Percentiles rank a stretch among this genome's conserved stretches.
Conservation (phyloP, 169 alveolate species). For the Eimeria praecox region DNA sequence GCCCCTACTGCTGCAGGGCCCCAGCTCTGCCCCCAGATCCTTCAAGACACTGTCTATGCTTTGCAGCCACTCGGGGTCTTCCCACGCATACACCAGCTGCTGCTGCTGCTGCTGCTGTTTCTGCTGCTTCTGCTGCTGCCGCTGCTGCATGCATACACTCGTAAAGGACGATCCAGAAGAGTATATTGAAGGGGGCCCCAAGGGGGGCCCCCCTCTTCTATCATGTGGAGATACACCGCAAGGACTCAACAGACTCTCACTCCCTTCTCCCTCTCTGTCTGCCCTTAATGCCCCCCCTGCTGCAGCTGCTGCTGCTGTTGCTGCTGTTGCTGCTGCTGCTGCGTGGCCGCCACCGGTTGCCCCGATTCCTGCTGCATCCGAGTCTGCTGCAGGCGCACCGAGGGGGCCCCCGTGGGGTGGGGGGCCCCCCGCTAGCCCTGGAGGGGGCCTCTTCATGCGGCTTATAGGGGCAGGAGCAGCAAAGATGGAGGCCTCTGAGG, state of each 20-base stretch:
- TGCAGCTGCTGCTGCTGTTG: constrained; percentile 48
- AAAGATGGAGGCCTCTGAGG: constrained; percentile 19
- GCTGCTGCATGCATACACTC: background rate
- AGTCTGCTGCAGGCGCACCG: background rate
- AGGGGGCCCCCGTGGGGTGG: background rate
- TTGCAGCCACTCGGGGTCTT: constrained; percentile 16
- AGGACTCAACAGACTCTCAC: background rate
- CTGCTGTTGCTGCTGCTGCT: too few relatives aligned
- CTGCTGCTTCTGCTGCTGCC: background rate
- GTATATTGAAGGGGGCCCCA: constrained; percentile 17
- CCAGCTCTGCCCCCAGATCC: background rate
- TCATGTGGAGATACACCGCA: background rate
- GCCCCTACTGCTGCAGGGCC: constrained; percentile 48
- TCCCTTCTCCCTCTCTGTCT: constrained; percentile 21
- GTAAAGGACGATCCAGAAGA: background rate
- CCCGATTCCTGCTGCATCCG: background rate
- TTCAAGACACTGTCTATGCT: background rate
- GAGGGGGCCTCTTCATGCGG: constrained; percentile 42
- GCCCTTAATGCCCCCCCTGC: background rate
- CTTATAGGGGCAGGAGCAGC: constrained; percentile 21
- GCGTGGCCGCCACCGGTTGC: too few relatives aligned
- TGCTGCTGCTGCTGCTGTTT: background rate
- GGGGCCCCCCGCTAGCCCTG: constrained; percentile 20
- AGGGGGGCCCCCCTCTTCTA: background rate
- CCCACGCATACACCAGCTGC: background rate